Base-by-base conservation (phyloP, 768 basidiomycete genomes). In the Cystofilobasidium bisporidii region DNA sequence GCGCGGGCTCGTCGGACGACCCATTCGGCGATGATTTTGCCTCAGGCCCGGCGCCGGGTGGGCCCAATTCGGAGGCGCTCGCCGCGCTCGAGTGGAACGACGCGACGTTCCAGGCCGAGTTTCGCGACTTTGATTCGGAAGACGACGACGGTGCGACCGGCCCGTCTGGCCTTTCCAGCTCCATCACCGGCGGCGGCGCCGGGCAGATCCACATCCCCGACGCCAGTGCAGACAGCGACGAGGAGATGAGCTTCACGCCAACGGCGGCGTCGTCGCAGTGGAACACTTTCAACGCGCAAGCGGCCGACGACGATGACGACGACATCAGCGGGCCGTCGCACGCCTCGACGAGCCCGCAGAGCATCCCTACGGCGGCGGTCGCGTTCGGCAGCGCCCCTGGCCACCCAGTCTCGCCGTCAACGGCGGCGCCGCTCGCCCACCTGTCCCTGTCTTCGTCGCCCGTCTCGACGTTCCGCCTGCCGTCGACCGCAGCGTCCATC, bases 1-100 rank as follows among this genome's bases (percentile, higher is more conserved):
- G 20, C n/a, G 33, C 12, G 36, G 36, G 33, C 36, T 56, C 63
- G 18, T 57, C 65, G 24, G 67, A 68, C 57, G 67, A 77, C 65
- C 76, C 76, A 0, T 78, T 78, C 63, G 77, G 73, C 9, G 76
- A 77, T 59, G 61, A 73, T 26, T 72, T 72, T 56, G 71, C 70
- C 3, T 67, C 71, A 6, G 36, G 36, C 36, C 36, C 36, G 36
- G 36, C 9, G 32, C 65, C 38, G 65, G 48, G 41, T 45, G 47
- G 59, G 20, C 40, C 60, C 17, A 50, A 55, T 55, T 55, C 61
- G 11, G 64, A 71, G 61, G 74, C 74, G 2, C 70, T 77, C 28
- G 76, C 75, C 0, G 75, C 77, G 22, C 72, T 71, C 36, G 75
- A 76, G 55, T 78, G 76, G 74, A 74, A 75, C 40, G 72, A 76